Evolutionary conservation across 192 early-diverging fungal genomes (phyloP).

Genomic region (Backusella psychrophila): DNA sequence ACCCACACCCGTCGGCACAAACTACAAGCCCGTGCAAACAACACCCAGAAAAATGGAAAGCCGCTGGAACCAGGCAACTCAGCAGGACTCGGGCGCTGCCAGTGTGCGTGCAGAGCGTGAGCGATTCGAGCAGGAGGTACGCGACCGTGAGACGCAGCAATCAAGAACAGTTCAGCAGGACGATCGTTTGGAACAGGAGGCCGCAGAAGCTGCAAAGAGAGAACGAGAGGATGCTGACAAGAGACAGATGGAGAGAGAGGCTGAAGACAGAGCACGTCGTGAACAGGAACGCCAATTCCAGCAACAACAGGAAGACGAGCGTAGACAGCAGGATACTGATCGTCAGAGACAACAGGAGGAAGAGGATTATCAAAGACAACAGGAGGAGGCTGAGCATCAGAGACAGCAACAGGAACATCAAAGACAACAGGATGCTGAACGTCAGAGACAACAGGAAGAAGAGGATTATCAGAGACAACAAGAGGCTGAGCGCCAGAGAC

Average conservation of each 20-base stretch:
- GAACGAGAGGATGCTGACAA: constrained; percentile 10
- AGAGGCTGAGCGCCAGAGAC: constrained; percentile 19
- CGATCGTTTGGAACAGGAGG: constrained; percentile 13
- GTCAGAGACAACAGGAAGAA: constrained; percentile 34
- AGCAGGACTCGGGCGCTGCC: constrained; percentile 17
- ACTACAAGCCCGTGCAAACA: constrained; percentile 39
- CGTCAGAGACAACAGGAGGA: constrained; percentile 24
- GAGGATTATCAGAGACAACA: constrained; percentile 16
- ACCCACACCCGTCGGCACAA: constrained; percentile 34
- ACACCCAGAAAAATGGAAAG: constrained; percentile 31
- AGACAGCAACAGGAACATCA: constrained; percentile 27
- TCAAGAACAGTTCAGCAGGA: not conserved
- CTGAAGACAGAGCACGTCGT: not conserved
- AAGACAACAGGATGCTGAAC: constrained; percentile 39
- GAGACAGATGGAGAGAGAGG: constrained; percentile 27
- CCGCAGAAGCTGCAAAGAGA: constrained; percentile 15
- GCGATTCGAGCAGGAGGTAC: constrained; percentile 24
- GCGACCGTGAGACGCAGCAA: constrained; percentile 26
- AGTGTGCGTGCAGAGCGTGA: constrained; percentile 33
- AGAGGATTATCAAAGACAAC: constrained; percentile 27
- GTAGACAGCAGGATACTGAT: constrained; percentile 19
- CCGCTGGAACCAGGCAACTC: constrained; percentile 21
- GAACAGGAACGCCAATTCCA: constrained; percentile 15
- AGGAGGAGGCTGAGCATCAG: constrained; percentile 32
- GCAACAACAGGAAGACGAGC: constrained; percentile 3